These are phyloP conservation scores for Tuber brumale DNA, from an alignment of 495 filamentous ascomycete genomes.

Conservation along the genomic window DNA sequence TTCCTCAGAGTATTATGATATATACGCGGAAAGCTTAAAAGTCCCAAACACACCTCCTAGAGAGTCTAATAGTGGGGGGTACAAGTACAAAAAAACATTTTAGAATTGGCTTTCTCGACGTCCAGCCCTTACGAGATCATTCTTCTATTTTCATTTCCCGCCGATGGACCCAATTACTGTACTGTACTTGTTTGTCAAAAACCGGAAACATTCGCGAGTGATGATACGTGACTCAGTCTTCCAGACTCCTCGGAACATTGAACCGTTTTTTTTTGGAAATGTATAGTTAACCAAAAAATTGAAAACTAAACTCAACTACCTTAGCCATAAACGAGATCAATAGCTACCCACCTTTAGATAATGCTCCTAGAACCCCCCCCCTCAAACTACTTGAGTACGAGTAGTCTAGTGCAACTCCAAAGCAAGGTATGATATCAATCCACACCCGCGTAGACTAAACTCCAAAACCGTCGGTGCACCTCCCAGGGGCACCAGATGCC, in stretches of 20 bases:
- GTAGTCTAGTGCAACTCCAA: too few species aligned
- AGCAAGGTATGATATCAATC: neutral
- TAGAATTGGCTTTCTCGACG: neutral
- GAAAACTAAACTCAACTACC: too few species aligned
- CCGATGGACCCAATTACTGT: neutral
- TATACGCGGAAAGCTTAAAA: too few species aligned
- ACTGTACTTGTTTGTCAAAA: too few species aligned
- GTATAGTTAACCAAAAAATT: too few species aligned
- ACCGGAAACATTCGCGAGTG: neutral
- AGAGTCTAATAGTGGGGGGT: neutral
- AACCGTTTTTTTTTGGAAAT: too few species aligned
- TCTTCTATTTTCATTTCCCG: neutral
- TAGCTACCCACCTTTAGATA: neutral
- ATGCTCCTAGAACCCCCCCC: neutral
- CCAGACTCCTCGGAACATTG: neutral
- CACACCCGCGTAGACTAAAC: neutral
- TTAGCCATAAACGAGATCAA: too few species aligned
- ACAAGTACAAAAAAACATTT: neutral
- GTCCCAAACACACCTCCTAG: too few species aligned
- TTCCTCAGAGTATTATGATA: too few species aligned
- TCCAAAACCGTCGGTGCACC: neutral
- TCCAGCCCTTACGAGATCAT: too few species aligned
- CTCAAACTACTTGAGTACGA: too few species aligned
- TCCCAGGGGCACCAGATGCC: neutral
- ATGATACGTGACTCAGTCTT: neutral